Evolutionary conservation across 768 basidiomycete species (phyloP).

Genomic region (Rhodocollybia butyracea): DNA sequence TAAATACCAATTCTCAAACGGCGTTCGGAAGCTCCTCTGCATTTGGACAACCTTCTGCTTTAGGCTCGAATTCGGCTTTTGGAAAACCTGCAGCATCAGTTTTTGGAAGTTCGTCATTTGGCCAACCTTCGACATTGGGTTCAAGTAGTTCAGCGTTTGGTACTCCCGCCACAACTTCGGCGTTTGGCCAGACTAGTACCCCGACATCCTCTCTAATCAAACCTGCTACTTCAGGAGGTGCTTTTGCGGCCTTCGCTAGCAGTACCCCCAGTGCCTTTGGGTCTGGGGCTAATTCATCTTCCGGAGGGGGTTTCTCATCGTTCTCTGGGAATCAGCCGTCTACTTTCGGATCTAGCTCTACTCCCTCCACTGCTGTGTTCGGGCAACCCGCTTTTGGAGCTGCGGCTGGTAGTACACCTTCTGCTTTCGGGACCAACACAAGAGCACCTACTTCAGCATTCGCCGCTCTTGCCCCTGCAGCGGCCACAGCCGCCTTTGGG

Average conservation of each 20-base stretch:
- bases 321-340: conserved; percentile 20
- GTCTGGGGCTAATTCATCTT: conserved; percentile 16
- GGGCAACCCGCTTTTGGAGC: conserved; percentile 4
- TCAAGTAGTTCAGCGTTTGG: conserved; percentile 2
- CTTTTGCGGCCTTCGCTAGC: not conserved
- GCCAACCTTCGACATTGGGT: conserved; percentile 10
- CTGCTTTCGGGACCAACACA: not conserved
- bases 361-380: conserved; percentile 8
- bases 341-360: not conserved
- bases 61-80: not conserved
- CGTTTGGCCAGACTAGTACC: conserved; percentile 9
- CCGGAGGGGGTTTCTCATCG: conserved; percentile 25
- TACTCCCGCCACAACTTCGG: conserved; percentile 7
- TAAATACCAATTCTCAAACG: not conserved
- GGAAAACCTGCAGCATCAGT: not conserved
- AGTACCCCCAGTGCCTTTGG: conserved; percentile 9
- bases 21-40: conserved; percentile 7
- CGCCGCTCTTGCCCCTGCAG: conserved; percentile 1
- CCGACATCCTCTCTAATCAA: conserved; percentile 11
- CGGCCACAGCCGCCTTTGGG: conserved; percentile 12
- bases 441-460: conserved; percentile 4
- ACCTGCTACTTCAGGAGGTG: not conserved
- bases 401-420: not conserved
- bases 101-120: conserved; percentile 4
- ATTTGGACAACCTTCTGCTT: conserved; percentile 15